Base-by-base conservation (phyloP, 2,329 filamentous ascomycete genomes). In the Penicillium sp. region DNA sequence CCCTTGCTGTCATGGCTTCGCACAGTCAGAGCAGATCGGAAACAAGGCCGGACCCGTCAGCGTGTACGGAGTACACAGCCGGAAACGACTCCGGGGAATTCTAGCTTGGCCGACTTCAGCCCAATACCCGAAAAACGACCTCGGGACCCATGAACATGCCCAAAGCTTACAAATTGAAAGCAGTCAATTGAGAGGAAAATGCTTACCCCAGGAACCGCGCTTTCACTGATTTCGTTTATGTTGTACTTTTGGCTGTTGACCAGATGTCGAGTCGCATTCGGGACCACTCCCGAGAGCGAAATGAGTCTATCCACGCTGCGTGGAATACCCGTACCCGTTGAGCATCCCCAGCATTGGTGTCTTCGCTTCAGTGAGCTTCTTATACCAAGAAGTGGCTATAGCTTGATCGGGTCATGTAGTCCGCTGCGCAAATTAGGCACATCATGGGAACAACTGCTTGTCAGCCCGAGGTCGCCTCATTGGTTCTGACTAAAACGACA, bases 1-100 rank as follows among this genome's bases (percentile, higher is more conserved):
- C 32, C 16, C 6, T 11, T 45, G 9, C 32, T 26, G 29, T 46
- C 34, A 38, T 30, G 38, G 27, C 29, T 29, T 18, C 18, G 16
- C 36, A 27, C 18, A 30, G 26, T 41, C 36, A 36, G 26, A 7
- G 16, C 19, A 45, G 36, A 42, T 61, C 59, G 59, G 59, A 47
- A 16, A 60, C 43, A 60, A 56, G 44, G 52, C 59, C 59, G 59
- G 55, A 46, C 35, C n/a, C 27, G 30, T 35, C 45, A 34, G 27
- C n/a, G 50, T 38, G 45, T 52, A 32, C 45, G 26, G 27, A 11
- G 50, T 38, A 38, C 52, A 32, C 23, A 43, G 48, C 48, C 52
- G 56, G 52, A 45, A 47, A 43, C 35, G 42, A 41, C 14, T 7
- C 32, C 41, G 32, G 38, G 19, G 5, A 51, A 47, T 47, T 47